Conservation (phyloP, 2,329 filamentous ascomycete species). For the Onygenales sp. region DNA sequence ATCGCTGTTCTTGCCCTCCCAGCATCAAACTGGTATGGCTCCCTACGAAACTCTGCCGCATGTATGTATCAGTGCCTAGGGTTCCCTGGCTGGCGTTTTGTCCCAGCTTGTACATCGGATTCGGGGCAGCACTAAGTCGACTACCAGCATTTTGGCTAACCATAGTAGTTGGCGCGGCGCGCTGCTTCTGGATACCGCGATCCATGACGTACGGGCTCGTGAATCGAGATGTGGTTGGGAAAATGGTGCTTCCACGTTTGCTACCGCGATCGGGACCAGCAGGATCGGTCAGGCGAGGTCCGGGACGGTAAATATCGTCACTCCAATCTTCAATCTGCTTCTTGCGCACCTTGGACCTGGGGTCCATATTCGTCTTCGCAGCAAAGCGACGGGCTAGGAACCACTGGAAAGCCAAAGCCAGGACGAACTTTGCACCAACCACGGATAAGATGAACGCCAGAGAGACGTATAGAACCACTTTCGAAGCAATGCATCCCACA, state of each 20-base stretch:
- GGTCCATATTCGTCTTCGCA: slow-evolving; percentile 76
- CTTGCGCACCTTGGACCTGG: slow-evolving; percentile 72
- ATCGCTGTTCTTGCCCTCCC: slow-evolving; percentile 41
- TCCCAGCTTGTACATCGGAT: slow-evolving; percentile 57
- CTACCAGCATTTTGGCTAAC: slow-evolving; percentile 74
- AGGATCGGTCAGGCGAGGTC: slow-evolving; percentile 68
- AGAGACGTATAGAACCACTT: slow-evolving; percentile 92
- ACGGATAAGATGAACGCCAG: slow-evolving; percentile 86
- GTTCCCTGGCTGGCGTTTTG: slow-evolving; percentile 49
- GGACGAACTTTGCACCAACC: slow-evolving; percentile 73
- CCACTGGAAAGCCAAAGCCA: slow-evolving; percentile 92
- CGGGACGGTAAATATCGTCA: slow-evolving; percentile 91
- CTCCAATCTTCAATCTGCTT: slow-evolving; percentile 97
- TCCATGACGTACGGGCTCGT: slow-evolving; percentile 80
- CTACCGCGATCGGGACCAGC: slow-evolving; percentile 61
- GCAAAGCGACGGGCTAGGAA: slow-evolving; percentile 82
- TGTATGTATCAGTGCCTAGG: slow-evolving; percentile 34
- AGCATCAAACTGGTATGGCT: slow-evolving; percentile 53
- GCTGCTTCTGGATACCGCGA: slow-evolving; percentile 43
- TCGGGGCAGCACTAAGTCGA: slow-evolving; percentile 49
- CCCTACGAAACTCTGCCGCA: slow-evolving; percentile 30
- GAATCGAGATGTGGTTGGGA: slow-evolving; percentile 91
- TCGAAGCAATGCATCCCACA: slow-evolving; percentile 92
- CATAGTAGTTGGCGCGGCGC: slow-evolving; percentile 77
- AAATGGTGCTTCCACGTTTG: slow-evolving; percentile 74